A percentile compares a stretch with the other conserved stretches of the same genome.
Evolutionary conservation across 108 stramenopile genomes (phyloP).

Genomic region (Epipyxis sp.): DNA sequence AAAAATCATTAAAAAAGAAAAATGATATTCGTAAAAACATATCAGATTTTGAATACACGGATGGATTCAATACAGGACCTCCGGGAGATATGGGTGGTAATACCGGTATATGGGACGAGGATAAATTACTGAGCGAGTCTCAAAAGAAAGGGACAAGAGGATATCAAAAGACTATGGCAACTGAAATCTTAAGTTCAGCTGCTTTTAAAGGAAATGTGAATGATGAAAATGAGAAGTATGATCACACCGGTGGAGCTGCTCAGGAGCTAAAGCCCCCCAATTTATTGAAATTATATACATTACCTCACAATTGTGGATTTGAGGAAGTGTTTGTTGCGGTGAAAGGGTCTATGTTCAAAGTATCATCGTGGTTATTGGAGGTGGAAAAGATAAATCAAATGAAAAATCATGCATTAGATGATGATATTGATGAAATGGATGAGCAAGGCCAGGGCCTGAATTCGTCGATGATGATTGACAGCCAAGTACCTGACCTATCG

Average conservation of each 20-base stretch:
- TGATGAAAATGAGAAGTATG: too few species aligned
- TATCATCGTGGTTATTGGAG: background rate
- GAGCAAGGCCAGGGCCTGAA: background rate
- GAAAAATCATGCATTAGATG: background rate
- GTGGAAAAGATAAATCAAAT: background rate
- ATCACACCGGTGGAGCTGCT: too few species aligned
- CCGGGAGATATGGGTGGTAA: too few species aligned
- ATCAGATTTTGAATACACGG: background rate
- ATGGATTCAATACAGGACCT: background rate
- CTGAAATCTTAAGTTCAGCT: too few species aligned
- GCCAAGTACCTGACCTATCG: background rate
- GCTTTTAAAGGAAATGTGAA: too few species aligned
- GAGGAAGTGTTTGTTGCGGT: background rate
- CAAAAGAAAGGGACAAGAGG: background rate
- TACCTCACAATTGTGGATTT: too few species aligned
- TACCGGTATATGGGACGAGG: too few species aligned
- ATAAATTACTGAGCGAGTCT: too few species aligned
- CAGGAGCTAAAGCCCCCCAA: too few species aligned
- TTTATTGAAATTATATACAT: too few species aligned
- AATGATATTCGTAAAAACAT: too few species aligned
- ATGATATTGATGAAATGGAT: background rate
- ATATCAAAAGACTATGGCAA: background rate
- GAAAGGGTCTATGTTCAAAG: background rate
- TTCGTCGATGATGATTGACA: background rate
- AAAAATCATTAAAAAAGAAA: too few species aligned